Conservation (phyloP, 768 basidiomycete genomes). For the Suillus weaverae region DNA sequence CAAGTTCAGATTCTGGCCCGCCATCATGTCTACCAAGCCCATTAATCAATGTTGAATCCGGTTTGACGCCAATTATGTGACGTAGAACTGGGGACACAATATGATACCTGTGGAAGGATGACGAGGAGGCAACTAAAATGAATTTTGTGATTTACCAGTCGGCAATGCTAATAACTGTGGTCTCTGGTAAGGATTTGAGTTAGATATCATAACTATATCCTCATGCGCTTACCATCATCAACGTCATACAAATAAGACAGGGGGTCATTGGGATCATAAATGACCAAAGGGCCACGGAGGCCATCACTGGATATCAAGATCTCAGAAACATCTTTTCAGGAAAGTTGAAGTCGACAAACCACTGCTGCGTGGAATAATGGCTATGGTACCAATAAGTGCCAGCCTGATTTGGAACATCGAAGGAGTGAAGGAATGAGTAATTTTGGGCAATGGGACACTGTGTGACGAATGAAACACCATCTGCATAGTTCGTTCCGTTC, state of each 20-base stretch:
- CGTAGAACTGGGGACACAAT: background rate
- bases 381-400: constrained; percentile 39
- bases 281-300: background rate
- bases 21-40: background rate
- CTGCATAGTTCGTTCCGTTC: background rate
- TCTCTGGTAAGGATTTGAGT: background rate
- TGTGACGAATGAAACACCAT: background rate
- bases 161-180: background rate
- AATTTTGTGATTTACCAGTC: background rate
- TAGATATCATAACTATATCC: background rate
- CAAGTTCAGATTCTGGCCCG: background rate
- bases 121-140: background rate
- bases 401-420: constrained; percentile 13
- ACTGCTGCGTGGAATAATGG: constrained; percentile 37
- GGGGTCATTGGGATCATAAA: background rate
- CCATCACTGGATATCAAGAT: background rate
- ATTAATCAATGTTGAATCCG: background rate
- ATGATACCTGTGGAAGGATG: background rate
- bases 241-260: background rate
- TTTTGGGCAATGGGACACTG: background rate
- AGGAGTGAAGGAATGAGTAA: background rate
- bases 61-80: background rate
- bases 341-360: background rate
- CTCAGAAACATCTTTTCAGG: background rate
- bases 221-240: background rate